These are phyloP conservation scores for Agapanthus africanus DNA, from an alignment of 106 monocot species.

Conservation along the genomic window DNA sequence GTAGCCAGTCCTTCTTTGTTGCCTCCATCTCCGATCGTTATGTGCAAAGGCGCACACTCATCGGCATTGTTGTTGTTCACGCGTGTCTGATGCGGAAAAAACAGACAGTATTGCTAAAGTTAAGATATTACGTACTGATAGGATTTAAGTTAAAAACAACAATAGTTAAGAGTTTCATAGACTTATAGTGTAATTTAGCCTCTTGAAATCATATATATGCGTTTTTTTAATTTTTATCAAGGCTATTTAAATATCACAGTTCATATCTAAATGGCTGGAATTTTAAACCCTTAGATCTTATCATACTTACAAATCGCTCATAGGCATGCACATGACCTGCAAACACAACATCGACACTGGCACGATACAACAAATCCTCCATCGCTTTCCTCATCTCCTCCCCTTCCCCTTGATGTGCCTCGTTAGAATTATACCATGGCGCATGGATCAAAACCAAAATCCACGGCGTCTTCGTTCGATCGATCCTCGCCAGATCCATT, in stretches of 20 bases:
- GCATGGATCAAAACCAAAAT: conserved; percentile 60
- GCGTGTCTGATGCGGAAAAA: conserved; percentile 31
- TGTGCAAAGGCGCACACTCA: conserved; percentile 44
- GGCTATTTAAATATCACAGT: no score
- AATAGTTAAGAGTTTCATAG: no score
- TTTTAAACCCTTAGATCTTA: no score
- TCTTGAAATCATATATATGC: not conserved
- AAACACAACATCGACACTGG: conserved; percentile 47
- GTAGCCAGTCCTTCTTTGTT: conserved; percentile 41
- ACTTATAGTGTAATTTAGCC: no score
- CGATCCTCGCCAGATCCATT: conserved; percentile 30
- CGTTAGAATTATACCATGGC: conserved; percentile 81
- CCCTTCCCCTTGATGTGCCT: conserved; percentile 51
- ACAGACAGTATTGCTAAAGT: no score
- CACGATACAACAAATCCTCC: conserved; percentile 37
- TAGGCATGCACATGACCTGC: conserved; percentile 65
- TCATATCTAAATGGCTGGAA: no score
- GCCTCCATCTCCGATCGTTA: conserved; percentile 59
- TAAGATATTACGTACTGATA: no score
- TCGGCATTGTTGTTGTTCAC: conserved; percentile 32
- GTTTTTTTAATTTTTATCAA: no score
- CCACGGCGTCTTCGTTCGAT: conserved; percentile 56
- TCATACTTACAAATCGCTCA: conserved; percentile 44
- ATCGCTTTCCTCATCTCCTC: conserved; percentile 39
- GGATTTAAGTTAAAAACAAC: no score